These are phyloP conservation scores for Iberis amara DNA, from an alignment of 441 rosid species.

Conservation along the genomic window DNA sequence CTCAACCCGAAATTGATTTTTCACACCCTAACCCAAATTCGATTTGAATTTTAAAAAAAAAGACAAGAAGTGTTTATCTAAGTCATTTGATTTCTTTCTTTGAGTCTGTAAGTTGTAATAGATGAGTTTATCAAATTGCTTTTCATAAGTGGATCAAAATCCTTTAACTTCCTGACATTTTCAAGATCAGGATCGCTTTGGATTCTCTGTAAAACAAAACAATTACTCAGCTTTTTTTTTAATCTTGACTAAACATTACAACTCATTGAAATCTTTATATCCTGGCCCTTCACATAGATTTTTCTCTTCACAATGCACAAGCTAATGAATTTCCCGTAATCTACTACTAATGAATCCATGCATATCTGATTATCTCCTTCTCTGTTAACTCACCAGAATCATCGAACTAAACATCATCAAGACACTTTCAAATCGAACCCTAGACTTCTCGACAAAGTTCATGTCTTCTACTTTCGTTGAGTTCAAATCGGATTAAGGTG, in stretches of 20 bases:
- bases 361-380: slow-evolving; percentile 84
- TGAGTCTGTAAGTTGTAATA: no score
- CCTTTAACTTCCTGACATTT: slow-evolving; percentile 50
- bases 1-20: no score
- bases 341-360: slow-evolving; percentile 72
- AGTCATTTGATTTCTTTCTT: no score
- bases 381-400: slow-evolving; percentile 57
- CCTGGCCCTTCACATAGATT: slow-evolving; percentile 88
- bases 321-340: slow-evolving; percentile 65
- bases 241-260: slow-evolving; percentile 17
- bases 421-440: no score
- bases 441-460: no score
- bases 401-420: no score
- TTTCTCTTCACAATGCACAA: slow-evolving; percentile 27
- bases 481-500: no score
- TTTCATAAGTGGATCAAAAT: slow-evolving; percentile 66
- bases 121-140: slow-evolving; percentile 82
- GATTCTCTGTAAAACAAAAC: slow-evolving; percentile 57
- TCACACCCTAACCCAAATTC: no score
- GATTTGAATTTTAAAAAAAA: no score
- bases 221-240: slow-evolving; percentile 2
- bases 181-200: slow-evolving; percentile 77
- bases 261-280: slow-evolving; percentile 89
- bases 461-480: no score
- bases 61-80: no score